Conservation (phyloP, 352 stramenopile genomes). For the Phytophthora citrophthora region DNA sequence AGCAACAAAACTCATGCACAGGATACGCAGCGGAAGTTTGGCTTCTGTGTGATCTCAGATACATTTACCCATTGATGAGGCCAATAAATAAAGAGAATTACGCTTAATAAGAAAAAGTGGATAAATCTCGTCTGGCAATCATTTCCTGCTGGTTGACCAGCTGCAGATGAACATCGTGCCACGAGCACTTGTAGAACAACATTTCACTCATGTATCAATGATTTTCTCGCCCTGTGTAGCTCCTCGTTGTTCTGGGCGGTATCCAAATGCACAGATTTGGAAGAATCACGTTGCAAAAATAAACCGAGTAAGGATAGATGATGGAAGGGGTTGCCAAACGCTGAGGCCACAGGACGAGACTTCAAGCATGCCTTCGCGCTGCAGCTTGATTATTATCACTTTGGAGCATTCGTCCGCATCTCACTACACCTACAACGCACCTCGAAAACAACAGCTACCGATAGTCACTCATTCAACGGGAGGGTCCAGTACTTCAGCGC, state of each 20-base stretch:
- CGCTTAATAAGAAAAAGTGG: neutral
- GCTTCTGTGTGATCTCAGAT: constrained; percentile 2
- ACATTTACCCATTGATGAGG: constrained; percentile 1
- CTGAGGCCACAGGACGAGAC: constrained; percentile 12
- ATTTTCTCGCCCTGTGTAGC: neutral
- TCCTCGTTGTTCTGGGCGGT: constrained; percentile 25
- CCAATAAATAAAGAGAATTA: neutral
- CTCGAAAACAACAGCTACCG: neutral
- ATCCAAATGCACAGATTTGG: constrained; percentile 15
- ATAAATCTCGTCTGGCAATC: neutral
- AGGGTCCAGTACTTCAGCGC: neutral
- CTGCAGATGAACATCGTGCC: neutral
- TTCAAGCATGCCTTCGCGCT: constrained; percentile 3
- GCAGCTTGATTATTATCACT: constrained; percentile 30
- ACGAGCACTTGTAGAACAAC: too few species aligned
- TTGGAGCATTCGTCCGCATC: constrained; percentile 24
- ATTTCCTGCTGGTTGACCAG: neutral
- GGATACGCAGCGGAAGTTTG: too few species aligned
- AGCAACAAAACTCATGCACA: too few species aligned
- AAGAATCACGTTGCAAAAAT: constrained; percentile 30
- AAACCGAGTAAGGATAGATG: constrained; percentile 7
- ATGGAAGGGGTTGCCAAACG: constrained; percentile 14
- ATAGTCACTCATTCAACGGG: neutral
- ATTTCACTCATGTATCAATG: too few species aligned
- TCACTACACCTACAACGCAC: neutral